Base-by-base conservation (phyloP, 148 eudicot genomes). In the Nyssa sinensis region DNA sequence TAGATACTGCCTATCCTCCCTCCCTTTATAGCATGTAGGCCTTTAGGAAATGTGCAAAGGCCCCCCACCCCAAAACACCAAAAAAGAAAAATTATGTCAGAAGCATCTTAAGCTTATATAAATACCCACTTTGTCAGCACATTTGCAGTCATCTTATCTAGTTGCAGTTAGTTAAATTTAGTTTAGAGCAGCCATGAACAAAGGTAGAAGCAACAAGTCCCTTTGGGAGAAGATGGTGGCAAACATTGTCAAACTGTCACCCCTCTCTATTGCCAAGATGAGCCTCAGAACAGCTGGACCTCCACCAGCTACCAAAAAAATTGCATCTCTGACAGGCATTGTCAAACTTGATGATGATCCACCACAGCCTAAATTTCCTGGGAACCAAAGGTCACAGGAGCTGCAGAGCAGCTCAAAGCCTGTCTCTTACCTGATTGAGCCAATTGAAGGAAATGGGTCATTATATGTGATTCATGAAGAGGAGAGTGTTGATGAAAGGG, bases 191-290 rank as follows among this genome's bases (percentile, higher is more conserved):
- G 75, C 72, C 69, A 77, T 74, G 79, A 80, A 65, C 75, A 72
- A 68, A 60, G 67, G 57, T 7, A 81, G 41, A 51, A 61, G 69
- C 69, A 77, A 68, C 71, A 67, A 72, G 49, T 77, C 84, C 31
- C 61, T 81, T 3, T 73, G 77, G 27, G 77, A 73, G 80, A 76
- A 74, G 70, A 59, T 78, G 81, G 68, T 78, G 53, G 35, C 67
- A 47, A 78, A 78, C 32, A 30, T 78, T 27, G 31, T 78, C n/a
- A 74, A 60, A 63, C 67, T 78, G 66, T 74, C 81, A 58, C 71
- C 78, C 69, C 70, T 77, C 29, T 78, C 70, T 37, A 64, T 74
- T 28, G 63, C 79, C 78, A 70, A 29, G 71, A 35, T 49, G 16
- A 78, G 61, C 25, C 69, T 81, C 29, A 74, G 73, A 69, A 41